Conservation (phyloP, 1,284 basidiomycete genomes). For the Cutaneotrichosporon dermatis region DNA sequence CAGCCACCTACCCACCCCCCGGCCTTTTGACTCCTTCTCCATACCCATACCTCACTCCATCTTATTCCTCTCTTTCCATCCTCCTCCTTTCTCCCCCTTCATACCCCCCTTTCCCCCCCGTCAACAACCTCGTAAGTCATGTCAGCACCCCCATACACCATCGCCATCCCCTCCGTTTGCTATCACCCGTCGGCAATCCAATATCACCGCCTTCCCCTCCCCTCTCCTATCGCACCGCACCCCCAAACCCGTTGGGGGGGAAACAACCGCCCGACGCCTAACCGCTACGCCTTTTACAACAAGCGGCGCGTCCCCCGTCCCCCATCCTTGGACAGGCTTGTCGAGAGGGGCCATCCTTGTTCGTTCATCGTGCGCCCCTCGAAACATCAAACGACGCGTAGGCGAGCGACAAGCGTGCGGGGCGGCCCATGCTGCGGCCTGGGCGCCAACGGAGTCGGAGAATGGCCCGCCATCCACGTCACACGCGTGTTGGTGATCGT, state of each 20-base stretch:
- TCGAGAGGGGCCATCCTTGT: neutral
- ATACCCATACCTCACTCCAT: constrained; percentile 2
- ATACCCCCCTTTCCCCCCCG: constrained; percentile 1
- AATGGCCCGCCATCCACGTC: neutral
- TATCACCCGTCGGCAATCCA: neutral
- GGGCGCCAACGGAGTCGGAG: neutral
- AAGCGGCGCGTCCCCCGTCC: neutral
- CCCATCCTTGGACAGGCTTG: neutral
- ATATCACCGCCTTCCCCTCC: neutral
- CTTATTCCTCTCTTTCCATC: constrained; percentile 10
- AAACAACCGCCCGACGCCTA: no score
- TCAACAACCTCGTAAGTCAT: constrained; percentile 15
- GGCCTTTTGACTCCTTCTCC: constrained; percentile 4
- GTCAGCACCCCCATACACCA: neutral
- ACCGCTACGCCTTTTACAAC: neutral
- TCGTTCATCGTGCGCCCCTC: no score
- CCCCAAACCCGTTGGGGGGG: no score
- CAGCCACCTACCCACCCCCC: constrained; percentile 1
- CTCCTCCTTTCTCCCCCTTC: constrained; percentile 8
- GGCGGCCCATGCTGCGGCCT: no score
- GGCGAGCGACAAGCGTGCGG: neutral
- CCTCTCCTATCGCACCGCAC: no score
- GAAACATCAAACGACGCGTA: neutral
- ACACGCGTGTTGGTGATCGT: constrained; percentile 3
- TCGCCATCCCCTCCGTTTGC: neutral